Evolutionary conservation across 2,329 filamentous ascomycete species (phyloP).

Genomic region (Ascocoryne sarcoides): DNA sequence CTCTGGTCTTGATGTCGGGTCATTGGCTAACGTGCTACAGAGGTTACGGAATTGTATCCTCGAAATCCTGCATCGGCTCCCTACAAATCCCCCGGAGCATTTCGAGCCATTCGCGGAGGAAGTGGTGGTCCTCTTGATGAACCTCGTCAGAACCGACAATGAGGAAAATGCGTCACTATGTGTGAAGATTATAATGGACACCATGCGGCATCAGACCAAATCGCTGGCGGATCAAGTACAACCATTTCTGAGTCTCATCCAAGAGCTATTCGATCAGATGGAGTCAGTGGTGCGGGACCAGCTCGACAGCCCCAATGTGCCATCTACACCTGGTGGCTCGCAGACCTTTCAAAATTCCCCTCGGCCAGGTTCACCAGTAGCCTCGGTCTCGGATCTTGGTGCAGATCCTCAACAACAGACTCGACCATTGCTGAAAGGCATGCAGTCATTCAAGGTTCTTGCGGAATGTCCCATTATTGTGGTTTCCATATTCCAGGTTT

Average conservation of each 20-base stretch:
- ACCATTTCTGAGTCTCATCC: constrained; percentile 80
- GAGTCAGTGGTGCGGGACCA: constrained; percentile 91
- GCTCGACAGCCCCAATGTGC: constrained; percentile 68
- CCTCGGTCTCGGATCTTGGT: constrained; percentile 71
- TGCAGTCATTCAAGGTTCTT: constrained; percentile 98
- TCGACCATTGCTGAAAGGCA: constrained; percentile 77
- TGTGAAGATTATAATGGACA: constrained; percentile 96
- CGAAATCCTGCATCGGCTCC: constrained; percentile 85
- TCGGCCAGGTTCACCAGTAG: constrained; percentile 80
- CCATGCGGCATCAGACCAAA: constrained; percentile 87
- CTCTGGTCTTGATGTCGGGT: background rate
- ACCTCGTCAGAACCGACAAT: constrained; percentile 81
- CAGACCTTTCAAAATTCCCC: constrained; percentile 70
- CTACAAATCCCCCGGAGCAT: constrained; percentile 63
- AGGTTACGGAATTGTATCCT: constrained; percentile 89
- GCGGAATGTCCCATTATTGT: constrained; percentile 98
- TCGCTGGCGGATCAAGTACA: constrained; percentile 76
- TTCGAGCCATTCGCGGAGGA: constrained; percentile 85
- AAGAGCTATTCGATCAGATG: constrained; percentile 94
- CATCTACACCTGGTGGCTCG: constrained; percentile 59
- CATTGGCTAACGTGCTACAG: constrained; percentile 32
- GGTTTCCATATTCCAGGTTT: constrained; percentile 94
- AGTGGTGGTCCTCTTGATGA: constrained; percentile 84
- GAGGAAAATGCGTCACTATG: constrained; percentile 98
- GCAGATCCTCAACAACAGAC: constrained; percentile 73